Base-by-base conservation (phyloP, 2,329 filamentous ascomycete species). In the Diaporthe batatas region DNA sequence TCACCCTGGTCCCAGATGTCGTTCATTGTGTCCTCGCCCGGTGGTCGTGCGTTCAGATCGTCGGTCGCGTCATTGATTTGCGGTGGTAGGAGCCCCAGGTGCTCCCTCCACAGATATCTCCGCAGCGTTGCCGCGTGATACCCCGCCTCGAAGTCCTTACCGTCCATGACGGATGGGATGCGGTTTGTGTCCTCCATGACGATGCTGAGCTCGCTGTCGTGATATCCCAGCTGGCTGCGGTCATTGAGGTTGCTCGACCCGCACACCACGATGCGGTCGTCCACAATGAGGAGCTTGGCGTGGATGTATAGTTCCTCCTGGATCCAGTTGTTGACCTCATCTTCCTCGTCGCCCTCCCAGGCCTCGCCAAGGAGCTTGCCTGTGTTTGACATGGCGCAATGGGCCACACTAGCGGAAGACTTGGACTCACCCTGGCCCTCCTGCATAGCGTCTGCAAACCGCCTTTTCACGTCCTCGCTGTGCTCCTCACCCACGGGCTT, bases 281-380 rank as follows among this genome's bases (percentile, higher is more conserved):
- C 95, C 1, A 92, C 93, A 76, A 98, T 96, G 76, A 96, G 88
- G 47, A 98, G 87, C 84, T 98, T 99, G 36, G 91, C 93, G 81
- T 99, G 96, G 62, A 98, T 92, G 81, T 99, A 99, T 2, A 98
- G 89, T 82, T 99, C 96, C 81, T 99, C 96, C 80, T 98, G 96
- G 73, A 98, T 92, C 86, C 96, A 97, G 80, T 97, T 94, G 70
- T 92, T 89, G 72, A 95, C 92, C 81, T 98, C 96, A 1, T 90
- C 89, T 76, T 96, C 89, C 0, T 90, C 84, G 4, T 92, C 85
- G 21, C 93, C 92, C 21, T 95, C 92, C 93, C 94, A 98, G 0
- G 84, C 78, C 81, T 97, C 94, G 12, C 94, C 91, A 4, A 78
- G 90, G 82, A 87, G 87, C 84, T 80, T 89, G 81, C 80, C 91